Evolutionary conservation across 169 alveolate species (phyloP).

Genomic region (Eimeria nieschulzi): DNA sequence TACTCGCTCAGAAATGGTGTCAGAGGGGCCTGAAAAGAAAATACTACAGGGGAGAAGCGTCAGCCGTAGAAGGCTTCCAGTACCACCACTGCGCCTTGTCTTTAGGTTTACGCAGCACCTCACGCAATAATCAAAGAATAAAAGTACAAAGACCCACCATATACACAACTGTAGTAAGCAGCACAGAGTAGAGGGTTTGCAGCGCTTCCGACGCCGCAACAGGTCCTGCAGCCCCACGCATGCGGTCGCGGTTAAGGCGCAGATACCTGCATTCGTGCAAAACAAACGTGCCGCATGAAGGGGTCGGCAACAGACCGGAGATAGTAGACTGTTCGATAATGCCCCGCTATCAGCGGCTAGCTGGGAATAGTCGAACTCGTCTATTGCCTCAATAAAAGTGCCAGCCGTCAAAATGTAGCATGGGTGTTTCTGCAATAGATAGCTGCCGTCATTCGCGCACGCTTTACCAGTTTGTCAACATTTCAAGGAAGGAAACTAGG

Average conservation of each 20-base stretch:
- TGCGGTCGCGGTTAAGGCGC: constrained; percentile 96
- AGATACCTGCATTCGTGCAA: constrained; percentile 81
- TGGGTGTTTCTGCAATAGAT: no score
- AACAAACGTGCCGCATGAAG: background rate
- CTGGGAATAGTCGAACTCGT: background rate
- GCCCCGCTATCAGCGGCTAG: background rate
- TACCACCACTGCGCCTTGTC: background rate
- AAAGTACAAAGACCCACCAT: constrained; percentile 24
- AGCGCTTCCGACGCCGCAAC: constrained; percentile 36
- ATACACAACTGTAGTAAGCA: constrained; percentile 34
- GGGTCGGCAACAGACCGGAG: background rate
- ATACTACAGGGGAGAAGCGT: no score
- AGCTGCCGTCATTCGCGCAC: background rate
- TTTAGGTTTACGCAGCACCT: background rate
- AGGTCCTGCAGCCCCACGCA: constrained; percentile 95
- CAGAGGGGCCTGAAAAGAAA: constrained; percentile 91
- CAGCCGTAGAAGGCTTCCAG: no score
- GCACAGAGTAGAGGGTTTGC: constrained; percentile 43
- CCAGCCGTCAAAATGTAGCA: background rate
- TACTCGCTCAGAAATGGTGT: constrained; percentile 94
- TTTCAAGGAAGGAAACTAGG: constrained; percentile 94
- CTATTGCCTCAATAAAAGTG: background rate
- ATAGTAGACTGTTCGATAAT: background rate
- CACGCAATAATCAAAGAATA: background rate
- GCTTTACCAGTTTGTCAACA: constrained; percentile 95